Evolutionary conservation across 306 rosid genomes (phyloP).

Genomic region (Delonix regia): DNA sequence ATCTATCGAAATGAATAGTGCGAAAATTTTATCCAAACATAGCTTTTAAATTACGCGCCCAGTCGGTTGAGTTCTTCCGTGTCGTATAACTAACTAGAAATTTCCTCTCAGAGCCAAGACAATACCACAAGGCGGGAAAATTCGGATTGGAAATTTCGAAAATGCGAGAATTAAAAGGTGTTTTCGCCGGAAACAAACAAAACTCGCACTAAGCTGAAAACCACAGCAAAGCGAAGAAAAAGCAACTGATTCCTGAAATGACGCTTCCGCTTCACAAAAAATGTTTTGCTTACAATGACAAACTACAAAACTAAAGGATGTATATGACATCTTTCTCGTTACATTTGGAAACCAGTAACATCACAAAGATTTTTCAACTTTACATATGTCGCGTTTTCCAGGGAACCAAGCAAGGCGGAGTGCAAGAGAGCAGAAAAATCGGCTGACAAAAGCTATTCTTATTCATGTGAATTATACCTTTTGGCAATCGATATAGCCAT

Average conservation of each 20-base stretch:
- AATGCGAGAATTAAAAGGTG: not conserved
- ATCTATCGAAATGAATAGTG: not conserved
- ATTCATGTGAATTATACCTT: slow-evolving; percentile 49
- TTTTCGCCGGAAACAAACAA: not conserved
- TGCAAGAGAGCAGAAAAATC: not conserved
- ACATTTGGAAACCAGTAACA: not conserved
- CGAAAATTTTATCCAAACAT: not conserved
- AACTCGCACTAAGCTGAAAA: not conserved
- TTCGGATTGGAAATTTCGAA: not conserved
- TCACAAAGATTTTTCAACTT: not conserved
- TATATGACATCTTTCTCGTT: not conserved
- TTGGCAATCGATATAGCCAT: slow-evolving; percentile 74
- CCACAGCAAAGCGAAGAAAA: not conserved
- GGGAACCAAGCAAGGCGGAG: slow-evolving; percentile 16
- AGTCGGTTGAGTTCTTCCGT: not conserved
- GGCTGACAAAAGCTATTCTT: not conserved
- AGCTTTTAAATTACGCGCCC: not conserved
- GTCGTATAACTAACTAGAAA: not conserved
- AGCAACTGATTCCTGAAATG: not conserved
- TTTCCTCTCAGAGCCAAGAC: not conserved
- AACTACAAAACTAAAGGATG: not conserved
- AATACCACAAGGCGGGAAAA: slow-evolving; percentile 12
- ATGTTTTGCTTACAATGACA: not conserved
- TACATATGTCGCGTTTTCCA: slow-evolving; percentile 15
- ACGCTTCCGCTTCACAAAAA: not conserved